Percentiles rank a stretch among this genome's conserved stretches.
Evolutionary conservation across 495 filamentous ascomycete genomes (phyloP).

Genomic region (Tricharina praecox): DNA sequence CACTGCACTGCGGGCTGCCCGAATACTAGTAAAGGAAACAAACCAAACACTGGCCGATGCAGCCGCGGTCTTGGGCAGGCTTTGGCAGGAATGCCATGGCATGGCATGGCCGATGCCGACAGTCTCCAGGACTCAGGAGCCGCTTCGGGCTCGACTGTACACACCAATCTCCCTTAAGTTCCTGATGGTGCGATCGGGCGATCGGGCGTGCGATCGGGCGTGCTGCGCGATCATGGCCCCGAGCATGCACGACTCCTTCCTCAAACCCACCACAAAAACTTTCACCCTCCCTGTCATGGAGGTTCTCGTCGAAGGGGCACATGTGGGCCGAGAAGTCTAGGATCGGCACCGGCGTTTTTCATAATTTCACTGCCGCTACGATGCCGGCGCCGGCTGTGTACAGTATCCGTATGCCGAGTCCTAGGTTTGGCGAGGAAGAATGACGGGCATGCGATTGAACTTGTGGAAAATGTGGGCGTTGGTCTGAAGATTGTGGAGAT

Average conservation of each 20-base stretch:
- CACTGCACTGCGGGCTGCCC: too few relatives aligned
- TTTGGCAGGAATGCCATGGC: too few relatives aligned
- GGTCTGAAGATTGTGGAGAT: slow-evolving; percentile 48
- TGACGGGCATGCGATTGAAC: slow-evolving; percentile 49
- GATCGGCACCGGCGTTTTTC: slow-evolving; percentile 50
- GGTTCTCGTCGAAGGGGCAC: slow-evolving; percentile 55
- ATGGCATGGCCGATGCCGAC: slow-evolving; percentile 62
- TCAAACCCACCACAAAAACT: slow-evolving; percentile 78
- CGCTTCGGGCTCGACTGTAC: too few relatives aligned
- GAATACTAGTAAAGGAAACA: too few relatives aligned
- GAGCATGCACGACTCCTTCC: slow-evolving; percentile 40
- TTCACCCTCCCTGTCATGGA: slow-evolving; percentile 70
- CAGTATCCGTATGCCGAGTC: slow-evolving; percentile 54
- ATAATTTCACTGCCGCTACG: slow-evolving; percentile 46
- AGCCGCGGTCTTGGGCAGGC: too few relatives aligned
- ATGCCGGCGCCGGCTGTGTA: slow-evolving; percentile 53
- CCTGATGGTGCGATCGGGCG: slow-evolving; percentile 48
- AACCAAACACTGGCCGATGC: too few relatives aligned
- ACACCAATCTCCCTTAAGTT: slow-evolving; percentile 61
- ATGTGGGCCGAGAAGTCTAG: slow-evolving; percentile 67
- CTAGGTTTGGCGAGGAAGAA: slow-evolving; percentile 81
- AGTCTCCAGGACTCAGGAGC: too few relatives aligned
- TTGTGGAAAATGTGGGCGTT: slow-evolving; percentile 48
- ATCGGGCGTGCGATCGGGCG: too few relatives aligned
- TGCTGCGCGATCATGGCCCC: slow-evolving; percentile 44